Evolutionary conservation across 176 grass and related monocot species (phyloP).

Genomic region (Carex scoparia): DNA sequence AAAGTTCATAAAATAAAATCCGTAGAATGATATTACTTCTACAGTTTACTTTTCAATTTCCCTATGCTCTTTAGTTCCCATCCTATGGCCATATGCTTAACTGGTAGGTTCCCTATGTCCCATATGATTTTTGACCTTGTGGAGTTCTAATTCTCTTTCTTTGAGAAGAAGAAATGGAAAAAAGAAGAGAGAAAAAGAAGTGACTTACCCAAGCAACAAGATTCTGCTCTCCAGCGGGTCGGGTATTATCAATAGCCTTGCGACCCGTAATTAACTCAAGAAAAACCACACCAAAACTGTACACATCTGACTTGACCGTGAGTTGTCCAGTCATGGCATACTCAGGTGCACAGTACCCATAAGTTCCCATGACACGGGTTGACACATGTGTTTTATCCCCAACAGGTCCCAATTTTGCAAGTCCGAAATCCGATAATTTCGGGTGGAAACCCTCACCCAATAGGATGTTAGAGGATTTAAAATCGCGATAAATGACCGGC

Average conservation of each 20-base stretch:
- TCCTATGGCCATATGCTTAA: background rate
- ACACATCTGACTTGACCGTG: conserved; percentile 83
- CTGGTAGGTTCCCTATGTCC: background rate
- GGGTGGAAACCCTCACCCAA: conserved; percentile 77
- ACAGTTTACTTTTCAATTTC: background rate
- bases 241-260: conserved; percentile 83
- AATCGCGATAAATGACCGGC: conserved; percentile 81
- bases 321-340: conserved; percentile 95
- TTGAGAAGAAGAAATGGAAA: background rate
- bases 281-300: conserved; percentile 90
- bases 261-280: conserved; percentile 83
- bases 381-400: conserved; percentile 94
- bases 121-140: background rate
- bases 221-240: conserved; percentile 60
- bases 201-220: conserved; percentile 82
- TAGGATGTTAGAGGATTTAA: conserved; percentile 94
- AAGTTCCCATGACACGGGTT: conserved; percentile 87
- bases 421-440: conserved; percentile 80
- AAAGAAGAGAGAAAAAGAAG: background rate
- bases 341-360: conserved; percentile 88
- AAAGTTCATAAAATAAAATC: background rate
- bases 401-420: conserved; percentile 86
- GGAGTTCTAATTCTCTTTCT: background rate
- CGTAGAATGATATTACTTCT: background rate
- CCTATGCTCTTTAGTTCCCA: background rate